Conservation (phyloP, 2,329 filamentous ascomycete species). For the Basipetospora chlamydospora region DNA sequence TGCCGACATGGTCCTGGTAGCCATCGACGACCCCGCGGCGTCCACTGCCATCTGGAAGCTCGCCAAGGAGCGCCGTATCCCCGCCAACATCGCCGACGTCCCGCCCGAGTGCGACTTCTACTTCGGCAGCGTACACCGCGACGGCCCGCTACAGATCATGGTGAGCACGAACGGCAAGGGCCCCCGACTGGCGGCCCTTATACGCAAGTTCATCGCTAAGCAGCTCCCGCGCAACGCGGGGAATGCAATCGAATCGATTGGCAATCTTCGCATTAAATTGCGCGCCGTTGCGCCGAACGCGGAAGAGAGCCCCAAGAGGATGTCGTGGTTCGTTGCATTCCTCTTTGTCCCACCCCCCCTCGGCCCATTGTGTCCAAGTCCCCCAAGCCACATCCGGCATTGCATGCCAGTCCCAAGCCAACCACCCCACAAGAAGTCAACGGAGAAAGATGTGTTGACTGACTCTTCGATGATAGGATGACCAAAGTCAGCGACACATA, state of each 20-base stretch:
- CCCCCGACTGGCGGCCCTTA: conserved; percentile 74
- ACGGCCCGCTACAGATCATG: conserved; percentile 95
- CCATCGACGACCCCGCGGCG: conserved; percentile 85
- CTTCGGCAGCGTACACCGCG: conserved; percentile 89
- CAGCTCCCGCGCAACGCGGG: conserved; percentile 67
- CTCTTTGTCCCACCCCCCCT: not conserved
- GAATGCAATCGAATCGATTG: conserved; percentile 73
- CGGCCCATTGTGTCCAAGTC: no score
- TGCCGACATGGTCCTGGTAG: conserved; percentile 77
- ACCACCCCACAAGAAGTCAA: no score
- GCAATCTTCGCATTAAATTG: conserved; percentile 63
- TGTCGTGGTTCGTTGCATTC: conserved; percentile 56
- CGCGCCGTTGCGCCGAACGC: conserved; percentile 57
- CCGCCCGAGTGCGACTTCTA: conserved; percentile 97
- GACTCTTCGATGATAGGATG: conserved; percentile 49
- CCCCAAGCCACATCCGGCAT: no score
- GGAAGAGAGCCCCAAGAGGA: conserved; percentile 70
- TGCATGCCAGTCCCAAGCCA: no score
- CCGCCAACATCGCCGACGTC: conserved; percentile 94
- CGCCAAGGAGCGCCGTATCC: conserved; percentile 70
- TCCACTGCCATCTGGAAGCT: conserved; percentile 85
- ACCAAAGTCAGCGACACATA: conserved; percentile 79
- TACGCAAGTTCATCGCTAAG: conserved; percentile 67
- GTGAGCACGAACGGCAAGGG: conserved; percentile 97
- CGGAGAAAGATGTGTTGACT: conserved; percentile 1